Base-by-base conservation (phyloP, 371 early-diverging fungal genomes). In the Syncephalastrum sp. region DNA sequence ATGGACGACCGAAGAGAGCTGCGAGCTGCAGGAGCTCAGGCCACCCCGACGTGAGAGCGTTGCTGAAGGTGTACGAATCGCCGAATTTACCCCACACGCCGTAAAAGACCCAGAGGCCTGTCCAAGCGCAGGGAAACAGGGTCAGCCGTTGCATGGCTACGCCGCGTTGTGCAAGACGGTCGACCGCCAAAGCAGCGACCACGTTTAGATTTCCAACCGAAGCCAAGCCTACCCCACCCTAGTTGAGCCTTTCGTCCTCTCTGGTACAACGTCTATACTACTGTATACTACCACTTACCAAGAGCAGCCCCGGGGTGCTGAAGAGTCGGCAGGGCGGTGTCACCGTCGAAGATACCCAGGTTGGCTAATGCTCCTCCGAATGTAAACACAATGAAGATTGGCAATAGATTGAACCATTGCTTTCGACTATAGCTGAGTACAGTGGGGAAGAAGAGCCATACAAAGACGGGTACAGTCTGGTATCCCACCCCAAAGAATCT, bases 401-500 rank as follows among this genome's bases (percentile, higher is more conserved):
- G 25, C 16, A 59, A 2, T 14, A 63, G 60, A 46, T 64, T 54
- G 13, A 8, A 13, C 45, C 51, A 53, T 33, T 60, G 44, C 17
- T 68, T 23, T 0, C 69, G 67, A n/a, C 60, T 60, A 43, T 75
- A 72, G 19, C 16, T n/a, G 13, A 75, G 23, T 1, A 65, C 2
- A 3, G 61, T n/a, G 17, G 75, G 71, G 25, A 64, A 41, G 17
- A 60, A 65, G 12, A 65, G 38, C 53, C 62, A 61, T 13, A 52
- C 50, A 10, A 71, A 60, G 15, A 72, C 7, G 3, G 75, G 75
- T 17, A 75, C 60, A 6, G 68, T 60, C 43, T 75, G 69, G 43
- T 64, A 72, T 14, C 72, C 72, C 38, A 62, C 63, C 1, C 63
- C 72, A 53, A 75, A 75, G 3, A 58, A 10, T 5, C 74, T 73